Evolutionary conservation across 176 grass and related monocot species (phyloP).

Genomic region (Cocos nucifera): DNA sequence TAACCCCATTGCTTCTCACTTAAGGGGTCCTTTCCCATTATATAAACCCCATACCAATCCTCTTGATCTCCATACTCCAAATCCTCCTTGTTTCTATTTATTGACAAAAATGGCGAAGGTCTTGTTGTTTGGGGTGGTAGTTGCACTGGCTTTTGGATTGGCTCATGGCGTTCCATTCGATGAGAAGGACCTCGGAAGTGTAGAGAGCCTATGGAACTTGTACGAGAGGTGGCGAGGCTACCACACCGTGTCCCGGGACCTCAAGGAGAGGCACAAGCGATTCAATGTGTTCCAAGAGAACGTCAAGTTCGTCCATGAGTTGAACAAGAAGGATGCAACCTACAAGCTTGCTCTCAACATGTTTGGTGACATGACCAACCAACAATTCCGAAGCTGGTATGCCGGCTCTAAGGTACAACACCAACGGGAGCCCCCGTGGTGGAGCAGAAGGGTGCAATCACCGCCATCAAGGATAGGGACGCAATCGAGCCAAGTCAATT

Average conservation of each 20-base stretch:
- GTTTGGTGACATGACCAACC: constrained; percentile 55
- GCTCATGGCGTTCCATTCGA: constrained; percentile 27
- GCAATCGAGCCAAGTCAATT: too few relatives aligned
- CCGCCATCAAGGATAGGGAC: constrained; percentile 45
- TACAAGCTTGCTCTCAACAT: constrained; percentile 74
- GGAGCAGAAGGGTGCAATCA: constrained; percentile 49
- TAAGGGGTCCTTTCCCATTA: too few relatives aligned
- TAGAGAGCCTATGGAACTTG: constrained; percentile 57
- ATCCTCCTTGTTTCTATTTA: too few relatives aligned
- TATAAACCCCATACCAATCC: too few relatives aligned
- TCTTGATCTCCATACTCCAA: too few relatives aligned
- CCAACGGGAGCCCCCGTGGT: constrained; percentile 12
- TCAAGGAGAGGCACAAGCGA: constrained; percentile 49
- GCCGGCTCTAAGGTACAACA: constrained; percentile 32
- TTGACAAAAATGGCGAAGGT: background rate
- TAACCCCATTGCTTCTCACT: too few relatives aligned
- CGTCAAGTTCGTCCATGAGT: constrained; percentile 59
- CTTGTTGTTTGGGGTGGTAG: constrained; percentile 3
- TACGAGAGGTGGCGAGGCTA: constrained; percentile 61
- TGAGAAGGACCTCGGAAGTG: constrained; percentile 50
- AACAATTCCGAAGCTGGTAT: constrained; percentile 48
- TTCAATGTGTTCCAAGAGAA: constrained; percentile 67
- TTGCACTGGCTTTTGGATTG: constrained; percentile 10
- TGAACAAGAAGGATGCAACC: constrained; percentile 46
- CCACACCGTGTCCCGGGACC: constrained; percentile 41